A percentile compares a stretch with the other conserved stretches of the same genome.
These are phyloP conservation scores for Candida insectorum DNA, from an alignment of 805 yeast species.

Conservation along the genomic window DNA sequence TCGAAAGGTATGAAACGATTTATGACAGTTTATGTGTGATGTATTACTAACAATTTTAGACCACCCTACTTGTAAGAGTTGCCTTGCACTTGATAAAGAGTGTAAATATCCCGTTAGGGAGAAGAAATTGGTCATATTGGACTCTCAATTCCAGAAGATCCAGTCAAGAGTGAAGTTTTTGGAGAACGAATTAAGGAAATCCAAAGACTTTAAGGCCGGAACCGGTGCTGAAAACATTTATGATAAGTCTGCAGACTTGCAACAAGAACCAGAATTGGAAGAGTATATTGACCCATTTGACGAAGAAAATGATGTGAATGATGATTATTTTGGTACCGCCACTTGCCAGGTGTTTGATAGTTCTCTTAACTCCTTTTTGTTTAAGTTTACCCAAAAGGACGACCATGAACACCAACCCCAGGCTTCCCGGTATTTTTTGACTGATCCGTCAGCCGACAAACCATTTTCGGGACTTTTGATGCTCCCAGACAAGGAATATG, in stretches of 20 bases:
- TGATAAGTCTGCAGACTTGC: background rate
- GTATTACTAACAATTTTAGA: slow-evolving; percentile 7
- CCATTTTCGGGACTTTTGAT: slow-evolving; percentile 6
- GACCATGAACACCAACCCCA: background rate
- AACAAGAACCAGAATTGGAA: background rate
- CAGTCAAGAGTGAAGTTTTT: slow-evolving; percentile 6
- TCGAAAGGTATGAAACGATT: slow-evolving; percentile 9
- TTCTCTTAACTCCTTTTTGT: slow-evolving; percentile 7
- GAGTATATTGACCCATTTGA: slow-evolving; percentile 9
- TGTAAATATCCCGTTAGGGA: slow-evolving; percentile 11
- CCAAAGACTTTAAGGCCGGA: background rate
- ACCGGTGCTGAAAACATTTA: background rate
- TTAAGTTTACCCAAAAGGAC: slow-evolving; percentile 3
- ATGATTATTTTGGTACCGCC: slow-evolving; percentile 6
- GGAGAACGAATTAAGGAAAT: slow-evolving; percentile 6
- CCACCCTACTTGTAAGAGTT: slow-evolving; percentile 8
- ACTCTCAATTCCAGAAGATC: slow-evolving; percentile 10
- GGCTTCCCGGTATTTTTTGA: slow-evolving; percentile 2
- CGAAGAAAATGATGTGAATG: slow-evolving; percentile 1
- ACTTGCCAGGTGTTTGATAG: slow-evolving; percentile 10
- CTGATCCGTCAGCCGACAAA: slow-evolving; percentile 4
- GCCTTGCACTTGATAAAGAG: slow-evolving; percentile 5
- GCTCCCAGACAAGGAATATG: slow-evolving; percentile 11
- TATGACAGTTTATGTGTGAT: background rate
- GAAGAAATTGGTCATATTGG: slow-evolving; percentile 9